phyloP scores from a whole-genome alignment of 345 rosid species.

The Erucastrum elatum region DNA sequence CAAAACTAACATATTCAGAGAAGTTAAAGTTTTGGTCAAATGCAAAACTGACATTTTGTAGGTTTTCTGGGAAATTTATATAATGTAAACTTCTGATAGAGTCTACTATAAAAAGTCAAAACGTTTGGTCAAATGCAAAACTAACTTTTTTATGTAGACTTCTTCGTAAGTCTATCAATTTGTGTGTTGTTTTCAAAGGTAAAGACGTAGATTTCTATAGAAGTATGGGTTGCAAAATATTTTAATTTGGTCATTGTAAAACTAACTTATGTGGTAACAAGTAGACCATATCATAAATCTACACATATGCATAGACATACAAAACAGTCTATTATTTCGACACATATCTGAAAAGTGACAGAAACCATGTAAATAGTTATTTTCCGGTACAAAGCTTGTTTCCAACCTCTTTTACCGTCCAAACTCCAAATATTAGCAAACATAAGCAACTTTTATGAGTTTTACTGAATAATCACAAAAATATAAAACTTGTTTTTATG shows the following conservation, averaged over 20 bases:
- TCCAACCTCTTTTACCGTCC: not conserved
- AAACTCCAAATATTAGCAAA: not conserved
- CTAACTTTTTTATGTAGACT: no score
- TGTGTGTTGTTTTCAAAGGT: not conserved
- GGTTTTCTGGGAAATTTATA: not conserved
- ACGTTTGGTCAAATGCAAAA: not conserved
- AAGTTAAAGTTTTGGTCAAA: not conserved
- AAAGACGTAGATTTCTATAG: not conserved
- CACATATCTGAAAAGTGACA: not conserved
- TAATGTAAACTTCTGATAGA: not conserved
- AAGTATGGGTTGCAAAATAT: not conserved
- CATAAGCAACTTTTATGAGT: not conserved
- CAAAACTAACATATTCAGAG: not conserved
- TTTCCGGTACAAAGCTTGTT: not conserved
- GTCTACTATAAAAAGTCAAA: not conserved
- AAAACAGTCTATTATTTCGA: not conserved
- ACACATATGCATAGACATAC: not conserved
- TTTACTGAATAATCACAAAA: not conserved
- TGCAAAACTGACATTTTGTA: not conserved
- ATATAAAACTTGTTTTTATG: no score
- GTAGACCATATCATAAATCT: not conserved
- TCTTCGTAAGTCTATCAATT: not conserved
- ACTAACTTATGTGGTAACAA: not conserved
- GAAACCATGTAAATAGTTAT: no score
- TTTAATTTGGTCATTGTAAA: not conserved